Percentiles rank a stretch among this genome's conserved stretches.
Evolutionary conservation across 495 filamentous ascomycete species (phyloP).

Genomic region (Trichoderma virens): DNA sequence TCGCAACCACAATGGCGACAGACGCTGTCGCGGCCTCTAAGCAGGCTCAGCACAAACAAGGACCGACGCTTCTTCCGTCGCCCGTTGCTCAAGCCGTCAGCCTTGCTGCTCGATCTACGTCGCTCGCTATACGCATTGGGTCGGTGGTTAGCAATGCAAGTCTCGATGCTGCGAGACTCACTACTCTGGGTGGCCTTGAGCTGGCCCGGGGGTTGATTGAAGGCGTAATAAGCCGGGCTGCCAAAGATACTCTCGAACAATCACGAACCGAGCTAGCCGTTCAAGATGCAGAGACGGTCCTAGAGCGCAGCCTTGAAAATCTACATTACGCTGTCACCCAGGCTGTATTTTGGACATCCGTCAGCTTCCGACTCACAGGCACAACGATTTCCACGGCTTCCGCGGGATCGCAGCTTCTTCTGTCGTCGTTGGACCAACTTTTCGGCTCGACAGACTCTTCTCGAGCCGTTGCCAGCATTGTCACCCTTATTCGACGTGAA

Average conservation of each 20-base stretch:
- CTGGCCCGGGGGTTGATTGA: constrained; percentile 60
- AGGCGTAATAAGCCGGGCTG: constrained; percentile 58
- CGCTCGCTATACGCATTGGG: constrained; percentile 62
- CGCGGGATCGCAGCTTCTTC: constrained; percentile 55
- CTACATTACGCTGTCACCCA: constrained; percentile 57
- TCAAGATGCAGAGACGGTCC: constrained; percentile 52
- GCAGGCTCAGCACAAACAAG: constrained; percentile 20
- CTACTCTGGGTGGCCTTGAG: constrained; percentile 63
- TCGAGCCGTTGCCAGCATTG: constrained; percentile 70
- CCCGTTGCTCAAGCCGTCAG: constrained; percentile 64
- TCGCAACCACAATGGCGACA: not conserved
- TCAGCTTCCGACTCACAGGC: constrained; percentile 63
- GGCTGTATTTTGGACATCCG: constrained; percentile 57
- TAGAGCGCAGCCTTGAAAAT: constrained; percentile 55
- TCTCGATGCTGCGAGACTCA: constrained; percentile 56
- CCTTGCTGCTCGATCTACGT: constrained; percentile 58
- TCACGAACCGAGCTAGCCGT: constrained; percentile 47
- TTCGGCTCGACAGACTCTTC: constrained; percentile 74
- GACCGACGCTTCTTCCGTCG: constrained; percentile 56
- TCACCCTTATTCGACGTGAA: constrained; percentile 64
- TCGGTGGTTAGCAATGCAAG: constrained; percentile 57
- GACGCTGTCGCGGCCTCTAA: constrained; percentile 13
- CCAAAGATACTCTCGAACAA: constrained; percentile 53
- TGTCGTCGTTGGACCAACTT: constrained; percentile 63
- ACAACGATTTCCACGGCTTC: constrained; percentile 53